Percentiles rank a stretch among this genome's conserved stretches.
Conservation (phyloP, 192 early-diverging fungal species). For the Glomus cerebriforme region DNA sequence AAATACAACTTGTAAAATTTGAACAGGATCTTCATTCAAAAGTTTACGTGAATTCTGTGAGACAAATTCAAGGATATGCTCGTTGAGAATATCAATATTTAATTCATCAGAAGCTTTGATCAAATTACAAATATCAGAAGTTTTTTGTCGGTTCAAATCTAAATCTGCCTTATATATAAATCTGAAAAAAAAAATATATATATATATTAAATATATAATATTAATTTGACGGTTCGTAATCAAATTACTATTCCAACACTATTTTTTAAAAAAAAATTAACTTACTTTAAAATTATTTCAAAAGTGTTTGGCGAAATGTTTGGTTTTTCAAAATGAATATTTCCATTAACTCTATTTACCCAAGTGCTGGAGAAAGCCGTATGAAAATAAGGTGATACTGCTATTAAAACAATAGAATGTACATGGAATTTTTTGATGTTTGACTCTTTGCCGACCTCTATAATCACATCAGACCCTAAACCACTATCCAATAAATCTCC, state of each 20-base stretch:
- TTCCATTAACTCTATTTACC: neutral
- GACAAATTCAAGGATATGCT: neutral
- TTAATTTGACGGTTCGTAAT: too few species aligned
- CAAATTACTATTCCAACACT: too few species aligned
- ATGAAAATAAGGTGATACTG: conserved; percentile 19
- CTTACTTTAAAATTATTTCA: neutral
- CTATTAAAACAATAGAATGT: conserved; percentile 9
- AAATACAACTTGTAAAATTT: neutral
- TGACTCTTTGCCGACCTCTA: conserved; percentile 9
- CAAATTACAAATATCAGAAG: neutral
- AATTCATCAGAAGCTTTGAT: neutral
- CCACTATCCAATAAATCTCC: neutral
- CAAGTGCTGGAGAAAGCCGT: neutral
- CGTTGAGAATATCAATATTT: neutral
- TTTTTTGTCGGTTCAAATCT: neutral
- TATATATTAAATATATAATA: too few species aligned
- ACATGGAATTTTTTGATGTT: neutral
- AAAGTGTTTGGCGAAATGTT: neutral
- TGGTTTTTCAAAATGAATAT: neutral
- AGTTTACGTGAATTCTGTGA: neutral
- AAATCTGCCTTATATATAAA: neutral
- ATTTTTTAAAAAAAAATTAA: neutral
- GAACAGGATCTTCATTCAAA: neutral
- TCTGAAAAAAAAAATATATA: too few species aligned
- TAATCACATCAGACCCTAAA: conserved; percentile 3